Evolutionary conservation across 208 protist species (phyloP), one percentile per base, ranked within the genome.

Genomic region (Baffinella frigidus): DNA sequence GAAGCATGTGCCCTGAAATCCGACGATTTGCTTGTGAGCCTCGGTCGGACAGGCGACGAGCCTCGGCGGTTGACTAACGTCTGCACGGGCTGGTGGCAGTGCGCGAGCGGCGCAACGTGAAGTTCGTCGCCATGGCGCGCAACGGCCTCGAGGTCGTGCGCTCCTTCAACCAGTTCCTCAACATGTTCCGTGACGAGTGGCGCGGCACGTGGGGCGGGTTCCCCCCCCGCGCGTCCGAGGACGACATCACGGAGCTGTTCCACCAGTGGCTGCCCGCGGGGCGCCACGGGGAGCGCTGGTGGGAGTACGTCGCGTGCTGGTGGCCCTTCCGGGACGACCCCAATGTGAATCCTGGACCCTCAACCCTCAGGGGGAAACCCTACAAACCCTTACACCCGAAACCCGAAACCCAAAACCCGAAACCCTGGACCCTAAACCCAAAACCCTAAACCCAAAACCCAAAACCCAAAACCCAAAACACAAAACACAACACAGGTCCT

Each of bases 61-160:
- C n/a, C n/a, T n/a, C n/a, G n/a, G n/a, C n/a, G n/a, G n/a, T n/a
- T n/a, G n/a, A n/a, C n/a, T n/a, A n/a, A n/a, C n/a, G n/a, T n/a
- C n/a, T n/a, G n/a, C n/a, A n/a, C n/a, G n/a, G 17, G 0, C 30
- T 80, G 11, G 20, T 89, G 30, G 51, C 81, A 10, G 36, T 89
- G 33, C 45, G 51, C 24, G 81, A 30, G 51, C 17, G n/a, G 2
- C 81, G 51, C n/a, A 0, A 30, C 51, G 41, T 89, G 10, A 51
- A 61, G 41, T 89, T 44, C 81, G 36, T 89, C 30, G 81, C 61
- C 24, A 89, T 89, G 62, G 48, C 38, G 27, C 51, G 81, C 38
- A 56, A 89, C 48, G 41, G 44, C 7, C 17, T 71, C 10, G 81
- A 89, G 27, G 41, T 64, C 0, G 17, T 64, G 24, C 24, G 0